Percentiles rank a stretch among this genome's conserved stretches.
Evolutionary conservation across 2,329 filamentous ascomycete genomes (phyloP).

Genomic region (Stachybotrys echinatus): DNA sequence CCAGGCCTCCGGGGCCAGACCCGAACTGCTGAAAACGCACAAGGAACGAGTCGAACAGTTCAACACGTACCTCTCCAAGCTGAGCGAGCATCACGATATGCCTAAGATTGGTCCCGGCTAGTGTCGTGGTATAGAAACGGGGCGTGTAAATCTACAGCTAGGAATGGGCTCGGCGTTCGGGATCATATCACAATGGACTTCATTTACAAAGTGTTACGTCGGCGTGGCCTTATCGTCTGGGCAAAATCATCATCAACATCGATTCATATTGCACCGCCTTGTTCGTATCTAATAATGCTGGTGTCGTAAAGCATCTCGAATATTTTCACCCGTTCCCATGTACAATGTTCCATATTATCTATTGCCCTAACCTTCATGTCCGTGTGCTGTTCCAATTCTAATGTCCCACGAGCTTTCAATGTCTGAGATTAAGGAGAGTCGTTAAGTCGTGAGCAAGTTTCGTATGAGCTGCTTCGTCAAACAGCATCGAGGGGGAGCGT

Average conservation of each 20-base stretch:
- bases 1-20: conserved; percentile 48
- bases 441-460: neutral
- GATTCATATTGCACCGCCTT: neutral
- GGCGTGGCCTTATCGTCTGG: too few species aligned
- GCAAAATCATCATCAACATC: too few species aligned
- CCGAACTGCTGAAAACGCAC: conserved; percentile 90
- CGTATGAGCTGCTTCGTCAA: neutral
- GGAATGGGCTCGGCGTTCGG: too few species aligned
- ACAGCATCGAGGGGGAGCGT: conserved; percentile 2
- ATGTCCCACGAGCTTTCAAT: neutral
- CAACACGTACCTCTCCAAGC: conserved; percentile 83
- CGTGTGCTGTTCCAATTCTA: neutral
- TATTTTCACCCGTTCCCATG: neutral
- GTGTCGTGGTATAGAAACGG: too few species aligned
- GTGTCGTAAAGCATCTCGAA: neutral
- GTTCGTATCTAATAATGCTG: neutral
- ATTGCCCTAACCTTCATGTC: neutral
- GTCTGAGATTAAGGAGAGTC: neutral
- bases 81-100: conserved; percentile 99
- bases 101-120: conserved; percentile 59
- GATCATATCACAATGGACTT: too few species aligned
- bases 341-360: neutral
- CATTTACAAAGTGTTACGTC: too few species aligned
- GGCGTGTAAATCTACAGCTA: too few species aligned
- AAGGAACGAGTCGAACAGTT: conserved; percentile 95